Base-by-base conservation (phyloP, 2,329 filamentous ascomycete species). In the Aspergillus sp. region DNA sequence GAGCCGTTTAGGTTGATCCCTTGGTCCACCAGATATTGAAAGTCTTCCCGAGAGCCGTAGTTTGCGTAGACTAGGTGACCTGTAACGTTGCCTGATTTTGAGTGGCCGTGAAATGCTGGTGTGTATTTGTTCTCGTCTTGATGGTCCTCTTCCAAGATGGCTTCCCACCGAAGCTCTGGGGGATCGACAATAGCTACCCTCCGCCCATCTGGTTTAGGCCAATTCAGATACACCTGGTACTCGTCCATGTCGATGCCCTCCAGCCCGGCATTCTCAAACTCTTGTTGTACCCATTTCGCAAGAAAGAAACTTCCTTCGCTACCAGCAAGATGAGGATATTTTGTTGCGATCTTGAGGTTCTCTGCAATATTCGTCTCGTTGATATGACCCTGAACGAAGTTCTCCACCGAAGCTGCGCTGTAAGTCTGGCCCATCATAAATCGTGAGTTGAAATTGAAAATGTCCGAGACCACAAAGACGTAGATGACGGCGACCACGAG, bases 41-140 rank as follows among this genome's bases (percentile, higher is more conserved):
- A 98, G 74, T 99, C 95, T 48, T 91, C 88, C 54, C 88, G 85
- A 48, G 91, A 90, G 13, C 95, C 96, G 71, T 93, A 96, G 77
- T 98, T 97, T 57, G 90, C 94, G 75, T 97, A 99, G 1, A 99
- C 86, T 49, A 98, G 77, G 22, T 91, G 93, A 0, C 95, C 95
- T 28, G 86, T 91, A 43, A 94, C 93, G 70, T 95, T 91, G 48
- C 93, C 95, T 0, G 90, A 85, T 73, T 91, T 93, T 19, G 93
- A 97, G 74, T 95, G 88, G 1, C 92, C 95, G 74, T 98, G 94
- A 73, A 97, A 99, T 7, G 87, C 88, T 52, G 85, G 84, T 0
- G 92, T 93, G 13, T 38, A 41, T 15, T 53, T 22, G 9, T 22
- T 30, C 7, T 38, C 19, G 77, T 94, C 89, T 67, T 87, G 83